phyloP scores from a whole-genome alignment of 2,329 filamentous ascomycete genomes.

The Madurella mycetomatis region DNA sequence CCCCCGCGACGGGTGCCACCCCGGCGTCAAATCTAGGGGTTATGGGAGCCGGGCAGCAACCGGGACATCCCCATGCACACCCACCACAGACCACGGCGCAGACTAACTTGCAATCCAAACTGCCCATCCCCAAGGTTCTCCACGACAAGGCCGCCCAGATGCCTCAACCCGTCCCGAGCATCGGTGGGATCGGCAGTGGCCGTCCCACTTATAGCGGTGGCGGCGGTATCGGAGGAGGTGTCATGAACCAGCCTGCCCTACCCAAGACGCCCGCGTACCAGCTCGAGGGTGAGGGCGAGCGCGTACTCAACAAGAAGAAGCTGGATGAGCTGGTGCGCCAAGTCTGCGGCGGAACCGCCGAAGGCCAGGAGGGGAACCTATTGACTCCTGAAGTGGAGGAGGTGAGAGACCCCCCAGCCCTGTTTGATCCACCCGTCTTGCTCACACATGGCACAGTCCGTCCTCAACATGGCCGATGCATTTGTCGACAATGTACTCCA shows the following conservation, averaged over 20 bases:
- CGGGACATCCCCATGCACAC: conserved; percentile 46
- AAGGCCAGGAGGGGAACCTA: conserved; percentile 68
- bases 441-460: conserved; percentile 53
- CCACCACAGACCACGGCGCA: conserved; percentile 36
- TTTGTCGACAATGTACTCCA: conserved; percentile 92
- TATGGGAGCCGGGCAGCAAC: conserved; percentile 33
- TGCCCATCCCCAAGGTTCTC: conserved; percentile 79
- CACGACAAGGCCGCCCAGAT: conserved; percentile 62
- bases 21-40: conserved; percentile 27
- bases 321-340: conserved; percentile 92
- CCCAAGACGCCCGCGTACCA: conserved; percentile 77
- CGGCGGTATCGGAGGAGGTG: conserved; percentile 69
- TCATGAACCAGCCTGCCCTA: conserved; percentile 83
- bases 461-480: conserved; percentile 84
- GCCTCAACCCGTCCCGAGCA: conserved; percentile 69
- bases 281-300: conserved; percentile 86
- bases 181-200: conserved; percentile 55
- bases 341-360: conserved; percentile 75
- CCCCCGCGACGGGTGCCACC: conserved; percentile 15
- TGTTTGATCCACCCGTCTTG: conserved; percentile 2
- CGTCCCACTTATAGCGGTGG: conserved; percentile 84
- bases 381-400: conserved; percentile 94
- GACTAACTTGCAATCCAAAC: conserved; percentile 52
- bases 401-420: conserved; percentile 47
- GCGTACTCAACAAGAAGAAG: conserved; percentile 96